Base-by-base conservation (phyloP, 352 stramenopile genomes). In the Phytopythium oedochilum region DNA sequence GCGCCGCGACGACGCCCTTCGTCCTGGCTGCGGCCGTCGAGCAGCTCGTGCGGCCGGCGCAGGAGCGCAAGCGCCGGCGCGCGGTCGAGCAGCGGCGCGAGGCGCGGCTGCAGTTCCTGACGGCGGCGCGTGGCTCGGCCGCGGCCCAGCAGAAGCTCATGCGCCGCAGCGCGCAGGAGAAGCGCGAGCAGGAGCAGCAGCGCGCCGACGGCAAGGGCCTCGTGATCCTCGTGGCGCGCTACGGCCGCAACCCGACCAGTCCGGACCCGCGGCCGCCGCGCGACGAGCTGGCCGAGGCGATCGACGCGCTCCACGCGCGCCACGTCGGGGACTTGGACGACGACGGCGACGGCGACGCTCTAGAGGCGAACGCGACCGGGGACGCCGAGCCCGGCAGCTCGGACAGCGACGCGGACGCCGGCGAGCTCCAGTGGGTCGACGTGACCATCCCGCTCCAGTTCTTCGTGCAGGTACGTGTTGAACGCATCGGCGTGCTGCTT, bases 391-490 rank as follows among this genome's bases (percentile, higher is more conserved):
- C 9, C n/a, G 6, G 15, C 6, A 11, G 39, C 11, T 52, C 44
- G 25, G 43, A 48, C 45, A 47, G 43, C 43, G 43, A 73, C 1
- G 25, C 49, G 0, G 66, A 64, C 34, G 53, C 65, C 11, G 18
- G 36, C 0, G 64, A 74, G 59, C 74, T 78, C 22, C 73, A 71
- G 52, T 91, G 81, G 78, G 59, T 92, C 48, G 81, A 92, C 57
- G 83, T 94, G 47, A 89, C 83, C 17, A 69, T 88, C 56, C 81
- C 83, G 22, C 66, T 94, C 32, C 81, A 83, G 57, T 94, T 94
- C 59, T 91, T 94, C 46, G 74, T 91, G 28, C 71, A 88, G 45
- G 79, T 88, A 69, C 10, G 15, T 31, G 18, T 57, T 3, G 5
- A 38, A n/a, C n/a, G n/a, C n/a, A n/a, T n/a, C n/a, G n/a, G n/a